Evolutionary conservation across 1,284 basidiomycete genomes (phyloP).

Genomic region (Chiua sp.): DNA sequence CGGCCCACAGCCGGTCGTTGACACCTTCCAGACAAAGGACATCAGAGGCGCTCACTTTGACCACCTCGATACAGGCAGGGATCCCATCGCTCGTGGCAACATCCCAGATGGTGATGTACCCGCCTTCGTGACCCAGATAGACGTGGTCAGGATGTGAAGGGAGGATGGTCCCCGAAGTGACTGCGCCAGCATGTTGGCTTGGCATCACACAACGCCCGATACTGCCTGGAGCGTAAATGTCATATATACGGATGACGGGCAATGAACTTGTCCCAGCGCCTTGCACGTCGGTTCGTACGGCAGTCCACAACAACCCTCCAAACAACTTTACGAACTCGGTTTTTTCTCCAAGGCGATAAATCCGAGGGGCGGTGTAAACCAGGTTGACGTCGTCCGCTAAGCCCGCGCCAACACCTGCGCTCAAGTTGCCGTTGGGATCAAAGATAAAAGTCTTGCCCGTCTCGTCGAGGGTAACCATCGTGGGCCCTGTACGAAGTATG

Average conservation of each 20-base stretch:
- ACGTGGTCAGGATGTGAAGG: slow-evolving; percentile 70
- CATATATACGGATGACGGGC: slow-evolving; percentile 82
- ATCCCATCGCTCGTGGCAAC: slow-evolving; percentile 51
- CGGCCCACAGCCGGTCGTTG: slow-evolving; percentile 84
- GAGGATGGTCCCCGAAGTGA: slow-evolving; percentile 82
- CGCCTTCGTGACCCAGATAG: slow-evolving; percentile 95
- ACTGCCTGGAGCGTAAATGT: slow-evolving; percentile 62
- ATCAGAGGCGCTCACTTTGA: slow-evolving; percentile 83
- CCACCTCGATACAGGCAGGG: slow-evolving; percentile 67
- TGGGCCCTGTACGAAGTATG: slow-evolving; percentile 71
- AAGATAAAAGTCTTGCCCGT: slow-evolving; percentile 83
- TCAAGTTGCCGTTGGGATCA: slow-evolving; percentile 43
- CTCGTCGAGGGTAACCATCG: slow-evolving; percentile 85
- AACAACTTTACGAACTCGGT: slow-evolving; percentile 80
- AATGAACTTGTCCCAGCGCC: slow-evolving; percentile 51
- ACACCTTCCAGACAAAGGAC: slow-evolving; percentile 84
- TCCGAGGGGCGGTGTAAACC: slow-evolving; percentile 56
- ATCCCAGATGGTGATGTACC: slow-evolving; percentile 85
- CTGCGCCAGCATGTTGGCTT: slow-evolving; percentile 73
- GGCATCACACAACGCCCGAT: slow-evolving; percentile 56
- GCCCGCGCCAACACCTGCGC: slow-evolving; percentile 37
- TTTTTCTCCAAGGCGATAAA: slow-evolving; percentile 80
- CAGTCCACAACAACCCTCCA: slow-evolving; percentile 82
- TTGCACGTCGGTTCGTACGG: slow-evolving; percentile 55
- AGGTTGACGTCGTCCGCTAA: slow-evolving; percentile 44